Percentiles rank a stretch among this genome's conserved stretches.
These are phyloP conservation scores for Penstemon newberryi DNA, from an alignment of 257 asterid species.

Conservation along the genomic window DNA sequence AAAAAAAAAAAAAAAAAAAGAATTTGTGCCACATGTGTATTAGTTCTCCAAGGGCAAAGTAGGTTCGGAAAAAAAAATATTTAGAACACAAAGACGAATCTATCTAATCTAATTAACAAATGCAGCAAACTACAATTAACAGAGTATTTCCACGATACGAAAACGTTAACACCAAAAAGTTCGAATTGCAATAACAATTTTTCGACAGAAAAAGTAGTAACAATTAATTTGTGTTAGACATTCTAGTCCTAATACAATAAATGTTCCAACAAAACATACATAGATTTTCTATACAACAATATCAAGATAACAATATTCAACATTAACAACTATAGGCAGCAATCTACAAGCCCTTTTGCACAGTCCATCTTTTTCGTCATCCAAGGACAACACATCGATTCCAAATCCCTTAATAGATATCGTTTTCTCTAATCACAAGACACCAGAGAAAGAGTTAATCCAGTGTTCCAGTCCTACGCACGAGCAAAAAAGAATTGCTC, in stretches of 20 bases:
- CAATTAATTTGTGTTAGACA: slow-evolving; percentile 3
- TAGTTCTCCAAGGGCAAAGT: no score
- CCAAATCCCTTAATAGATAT: slow-evolving; percentile 5
- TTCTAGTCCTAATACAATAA: not conserved
- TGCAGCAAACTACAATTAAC: no score
- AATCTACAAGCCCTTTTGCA: slow-evolving; percentile 27
- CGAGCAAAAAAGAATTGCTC: not conserved
- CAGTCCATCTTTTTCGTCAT: slow-evolving; percentile 13
- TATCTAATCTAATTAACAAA: no score
- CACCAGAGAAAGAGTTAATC: slow-evolving; percentile 12
- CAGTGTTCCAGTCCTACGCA: not conserved
- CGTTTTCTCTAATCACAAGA: slow-evolving; percentile 18
- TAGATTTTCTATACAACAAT: slow-evolving; percentile 31
- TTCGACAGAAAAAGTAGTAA: not conserved
- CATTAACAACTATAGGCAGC: slow-evolving; percentile 15
- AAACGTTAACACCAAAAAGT: no score
- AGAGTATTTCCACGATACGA: no score
- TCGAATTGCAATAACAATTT: not conserved
- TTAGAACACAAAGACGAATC: no score
- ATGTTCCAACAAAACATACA: slow-evolving; percentile 15
- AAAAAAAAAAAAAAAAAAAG: no score
- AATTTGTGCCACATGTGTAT: no score
- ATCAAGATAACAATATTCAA: slow-evolving; percentile 18
- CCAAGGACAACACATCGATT: not conserved
- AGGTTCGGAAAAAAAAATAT: no score